Base-by-base conservation (phyloP, 345 rosid species). In the Nephelium lappaceum region DNA sequence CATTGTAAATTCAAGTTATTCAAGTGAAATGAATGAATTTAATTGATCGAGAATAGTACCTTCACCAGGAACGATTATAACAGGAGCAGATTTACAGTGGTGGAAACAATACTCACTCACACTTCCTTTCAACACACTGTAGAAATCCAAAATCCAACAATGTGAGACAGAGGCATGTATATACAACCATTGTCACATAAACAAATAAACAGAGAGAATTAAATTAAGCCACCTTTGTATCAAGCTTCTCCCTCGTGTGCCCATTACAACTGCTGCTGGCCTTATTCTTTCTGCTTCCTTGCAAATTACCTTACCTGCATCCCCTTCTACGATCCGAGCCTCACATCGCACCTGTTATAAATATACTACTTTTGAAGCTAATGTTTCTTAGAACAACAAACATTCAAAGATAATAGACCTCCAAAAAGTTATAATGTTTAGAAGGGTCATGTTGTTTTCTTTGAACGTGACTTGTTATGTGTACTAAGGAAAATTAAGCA, bases 221-320 rank as follows among this genome's bases (percentile, higher is more conserved):
- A 58, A 69, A 42, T 25, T 49, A 69, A 71, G 41, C 60, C 11
- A 93, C 97, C 97, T 95, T 83, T 94, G 88, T 41, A 93, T 86
- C 71, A 95, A 65, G 92, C 93, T 78, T 80, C 98, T 87, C 78
- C 98, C 98, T 85, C 97, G 87, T 57, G 95, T 95, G 25, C 97
- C 95, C 93, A 95, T 82, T 9, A 95, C 89, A 14, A 95, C 98
- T 72, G 97, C 98, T 7, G 91, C 98, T 47, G 98, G 98, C 85
- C 78, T 91, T 74, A 95, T 8, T 79, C 84, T 90, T 74, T 88
- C 93, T 70, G 98, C 97, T 87, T 95, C 97, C 85, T 79, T 85
- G 85, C 97, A 93, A 53, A 95, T 95, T 8, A 86, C 90, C 71
- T 88, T 91, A 45, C 92, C 96, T 0, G 97, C 85, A 57, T 95